These are phyloP conservation scores for Xylaria polymorpha DNA, from an alignment of 2,329 filamentous ascomycete genomes.

Conservation along the genomic window DNA sequence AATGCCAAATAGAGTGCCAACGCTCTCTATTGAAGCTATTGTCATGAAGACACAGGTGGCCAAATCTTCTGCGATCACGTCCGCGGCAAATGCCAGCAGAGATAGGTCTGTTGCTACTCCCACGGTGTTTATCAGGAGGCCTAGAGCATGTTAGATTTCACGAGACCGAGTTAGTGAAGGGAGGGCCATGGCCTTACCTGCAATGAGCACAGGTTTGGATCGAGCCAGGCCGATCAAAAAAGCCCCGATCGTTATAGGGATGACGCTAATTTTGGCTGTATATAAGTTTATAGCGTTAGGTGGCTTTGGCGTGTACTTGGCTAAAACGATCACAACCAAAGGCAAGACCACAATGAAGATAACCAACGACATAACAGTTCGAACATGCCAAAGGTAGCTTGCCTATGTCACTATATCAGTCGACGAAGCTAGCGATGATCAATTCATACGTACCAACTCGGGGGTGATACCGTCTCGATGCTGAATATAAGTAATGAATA, in stretches of 20 bases:
- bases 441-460: neutral
- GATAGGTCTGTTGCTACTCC: constrained; percentile 28
- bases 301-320: neutral
- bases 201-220: constrained; percentile 10
- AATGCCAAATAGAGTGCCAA: constrained; percentile 23
- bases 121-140: constrained; percentile 27
- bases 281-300: constrained; percentile 10
- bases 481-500: constrained; percentile 28
- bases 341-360: constrained; percentile 21
- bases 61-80: constrained; percentile 8
- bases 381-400: constrained; percentile 20
- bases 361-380: constrained; percentile 18
- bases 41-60: constrained; percentile 17
- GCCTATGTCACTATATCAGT: constrained; percentile 14
- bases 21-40: constrained; percentile 25
- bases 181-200: neutral
- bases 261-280: constrained; percentile 4
- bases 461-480: constrained; percentile 20
- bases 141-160: neutral
- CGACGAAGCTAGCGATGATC: neutral
- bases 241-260: constrained; percentile 14
- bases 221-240: constrained; percentile 22
- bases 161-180: too few species aligned
- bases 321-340: constrained; percentile 1
- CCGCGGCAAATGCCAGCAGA: constrained; percentile 23